Conservation (phyloP, 805 yeast genomes). For the Groenewaldozyma salmanticensis region DNA sequence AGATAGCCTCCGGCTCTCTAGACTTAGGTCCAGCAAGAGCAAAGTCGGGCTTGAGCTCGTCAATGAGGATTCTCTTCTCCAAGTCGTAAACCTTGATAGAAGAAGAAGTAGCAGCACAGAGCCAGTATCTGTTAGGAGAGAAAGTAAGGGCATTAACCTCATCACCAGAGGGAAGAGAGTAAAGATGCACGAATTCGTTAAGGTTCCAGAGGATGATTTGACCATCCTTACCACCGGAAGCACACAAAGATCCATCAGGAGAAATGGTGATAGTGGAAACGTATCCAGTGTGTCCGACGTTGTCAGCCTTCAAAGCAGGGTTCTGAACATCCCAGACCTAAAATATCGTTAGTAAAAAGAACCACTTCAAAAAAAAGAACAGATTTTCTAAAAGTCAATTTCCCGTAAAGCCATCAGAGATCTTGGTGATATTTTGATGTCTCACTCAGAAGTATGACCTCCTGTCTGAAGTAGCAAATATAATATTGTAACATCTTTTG, state of each 20-base stretch:
- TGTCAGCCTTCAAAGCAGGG: constrained; percentile 85
- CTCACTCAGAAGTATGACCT: constrained; percentile 73
- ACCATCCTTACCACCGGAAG: constrained; percentile 99
- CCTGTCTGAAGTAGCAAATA: constrained; percentile 99
- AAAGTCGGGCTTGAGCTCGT: constrained; percentile 97
- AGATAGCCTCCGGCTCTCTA: constrained; percentile 96
- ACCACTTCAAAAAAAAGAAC: constrained; percentile 5
- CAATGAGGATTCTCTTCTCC: constrained; percentile 88
- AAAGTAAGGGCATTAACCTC: constrained; percentile 97
- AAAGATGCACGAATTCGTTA: constrained; percentile 72
- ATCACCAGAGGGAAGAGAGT: constrained; percentile 91
- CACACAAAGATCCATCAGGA: constrained; percentile 99
- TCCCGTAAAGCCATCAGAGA: constrained; percentile 60
- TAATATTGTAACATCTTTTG: constrained; percentile 59
- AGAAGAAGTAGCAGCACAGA: constrained; percentile 97
- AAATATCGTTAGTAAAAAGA: constrained; percentile 18
- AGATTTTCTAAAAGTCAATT: no score
- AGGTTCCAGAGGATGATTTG: constrained; percentile 97
- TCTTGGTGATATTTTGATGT: constrained; percentile 91
- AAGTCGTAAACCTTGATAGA: constrained; percentile 98
- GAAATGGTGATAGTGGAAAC: constrained; percentile 93
- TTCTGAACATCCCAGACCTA: constrained; percentile 92
- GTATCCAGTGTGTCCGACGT: constrained; percentile 99
- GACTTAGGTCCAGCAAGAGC: constrained; percentile 73
- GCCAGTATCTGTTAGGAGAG: constrained; percentile 99